Percentiles rank a stretch among this genome's conserved stretches.
Conservation (phyloP, 2,329 filamentous ascomycete species). For the Pochonia chlamydosporia region DNA sequence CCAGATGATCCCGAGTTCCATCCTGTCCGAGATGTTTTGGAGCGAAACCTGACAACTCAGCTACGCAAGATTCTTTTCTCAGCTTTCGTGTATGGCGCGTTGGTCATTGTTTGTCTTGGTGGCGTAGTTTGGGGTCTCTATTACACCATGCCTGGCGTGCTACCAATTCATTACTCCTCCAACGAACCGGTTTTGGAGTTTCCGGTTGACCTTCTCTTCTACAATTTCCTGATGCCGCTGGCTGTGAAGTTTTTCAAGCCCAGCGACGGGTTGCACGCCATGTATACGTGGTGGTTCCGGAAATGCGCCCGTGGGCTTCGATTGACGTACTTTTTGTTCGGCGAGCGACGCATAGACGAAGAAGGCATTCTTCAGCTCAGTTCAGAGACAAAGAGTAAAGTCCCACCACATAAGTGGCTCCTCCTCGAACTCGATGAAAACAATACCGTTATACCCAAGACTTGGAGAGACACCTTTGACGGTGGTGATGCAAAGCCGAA, state of each 20-base stretch:
- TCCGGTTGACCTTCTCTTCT: conserved; percentile 87
- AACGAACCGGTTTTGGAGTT: conserved; percentile 92
- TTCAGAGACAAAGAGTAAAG: conserved; percentile 22
- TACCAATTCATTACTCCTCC: conserved; percentile 90
- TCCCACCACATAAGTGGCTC: conserved; percentile 32
- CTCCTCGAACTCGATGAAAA: conserved; percentile 41
- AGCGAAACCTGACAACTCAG: conserved; percentile 87
- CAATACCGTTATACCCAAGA: conserved; percentile 42
- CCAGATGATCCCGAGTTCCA: conserved; percentile 98
- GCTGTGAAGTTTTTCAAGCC: conserved; percentile 80
- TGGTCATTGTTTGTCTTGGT: conserved; percentile 89
- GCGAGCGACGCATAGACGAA: conserved; percentile 73
- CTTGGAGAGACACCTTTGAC: conserved; percentile 52
- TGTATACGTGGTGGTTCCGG: conserved; percentile 97
- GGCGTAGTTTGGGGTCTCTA: conserved; percentile 92
- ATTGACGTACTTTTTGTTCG: conserved; percentile 89
- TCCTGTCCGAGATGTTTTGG: conserved; percentile 91
- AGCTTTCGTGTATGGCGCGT: conserved; percentile 86
- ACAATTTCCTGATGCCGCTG: conserved; percentile 92
- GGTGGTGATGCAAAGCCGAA: conserved; percentile 40
- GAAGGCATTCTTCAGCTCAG: conserved; percentile 60
- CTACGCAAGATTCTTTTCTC: conserved; percentile 95
- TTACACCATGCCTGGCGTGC: conserved; percentile 59
- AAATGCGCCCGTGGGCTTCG: conserved; percentile 74
- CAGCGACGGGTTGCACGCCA: conserved; percentile 72